phyloP scores from a whole-genome alignment of 768 basidiomycete genomes.

The Tulasnella sp. region DNA sequence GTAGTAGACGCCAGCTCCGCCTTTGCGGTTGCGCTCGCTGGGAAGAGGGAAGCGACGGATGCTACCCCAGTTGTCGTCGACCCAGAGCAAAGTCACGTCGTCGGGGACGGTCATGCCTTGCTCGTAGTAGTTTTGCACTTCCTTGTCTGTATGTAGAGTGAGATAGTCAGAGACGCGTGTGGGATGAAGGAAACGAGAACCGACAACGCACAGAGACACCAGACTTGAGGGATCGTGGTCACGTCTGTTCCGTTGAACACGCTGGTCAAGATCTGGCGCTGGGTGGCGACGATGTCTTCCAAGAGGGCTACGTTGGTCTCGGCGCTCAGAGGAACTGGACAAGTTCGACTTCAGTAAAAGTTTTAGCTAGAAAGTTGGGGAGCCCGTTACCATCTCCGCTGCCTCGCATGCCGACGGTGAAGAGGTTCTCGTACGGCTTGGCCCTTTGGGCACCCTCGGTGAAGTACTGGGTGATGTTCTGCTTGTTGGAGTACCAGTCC shows the following conservation, averaged over 20 bases:
- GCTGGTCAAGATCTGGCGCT: constrained; percentile 44
- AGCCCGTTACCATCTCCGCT: constrained; percentile 28
- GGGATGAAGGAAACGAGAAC: not conserved
- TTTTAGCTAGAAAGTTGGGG: not conserved
- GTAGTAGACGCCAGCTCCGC: constrained; percentile 62
- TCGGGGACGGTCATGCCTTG: constrained; percentile 50
- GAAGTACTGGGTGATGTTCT: constrained; percentile 51
- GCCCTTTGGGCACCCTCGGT: constrained; percentile 46
- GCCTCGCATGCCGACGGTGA: constrained; percentile 62
- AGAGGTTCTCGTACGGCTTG: constrained; percentile 48
- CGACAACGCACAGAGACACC: constrained; percentile 31
- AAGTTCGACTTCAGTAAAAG: not conserved
- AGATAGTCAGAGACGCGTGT: constrained; percentile 36
- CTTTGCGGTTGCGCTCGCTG: constrained; percentile 46
- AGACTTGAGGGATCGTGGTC: constrained; percentile 46
- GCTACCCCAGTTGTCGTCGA: constrained; percentile 71
- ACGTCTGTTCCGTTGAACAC: constrained; percentile 35
- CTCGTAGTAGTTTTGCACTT: constrained; percentile 23
- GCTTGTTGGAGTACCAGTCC: constrained; percentile 48
- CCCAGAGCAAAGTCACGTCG: constrained; percentile 55
- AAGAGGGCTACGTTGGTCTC: constrained; percentile 40
- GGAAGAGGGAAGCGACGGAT: constrained; percentile 47
- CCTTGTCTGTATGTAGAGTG: not conserved
- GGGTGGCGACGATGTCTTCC: constrained; percentile 45
- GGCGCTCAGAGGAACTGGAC: constrained; percentile 40